Percentiles rank a stretch among this genome's conserved stretches.
These are phyloP conservation scores for Haematococcus lacustris DNA, from an alignment of 139 green algal species.

Conservation along the genomic window DNA sequence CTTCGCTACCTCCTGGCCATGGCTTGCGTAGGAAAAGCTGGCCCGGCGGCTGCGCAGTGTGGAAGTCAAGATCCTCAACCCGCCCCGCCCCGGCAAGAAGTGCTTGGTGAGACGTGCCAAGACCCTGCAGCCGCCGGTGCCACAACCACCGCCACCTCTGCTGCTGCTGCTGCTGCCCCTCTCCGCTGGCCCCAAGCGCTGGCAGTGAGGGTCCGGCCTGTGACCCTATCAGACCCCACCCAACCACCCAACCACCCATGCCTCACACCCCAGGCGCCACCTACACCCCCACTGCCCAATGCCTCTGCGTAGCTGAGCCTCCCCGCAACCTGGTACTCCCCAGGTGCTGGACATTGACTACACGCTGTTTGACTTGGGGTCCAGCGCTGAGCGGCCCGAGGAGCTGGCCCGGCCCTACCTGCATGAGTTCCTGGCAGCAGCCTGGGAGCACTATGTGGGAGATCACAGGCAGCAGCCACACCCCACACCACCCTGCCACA, in stretches of 20 bases:
- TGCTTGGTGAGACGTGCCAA: slow-evolving; percentile 75
- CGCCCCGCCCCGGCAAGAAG: slow-evolving; percentile 80
- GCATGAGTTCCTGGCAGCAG: slow-evolving; percentile 81
- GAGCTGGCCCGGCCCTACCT: slow-evolving; percentile 78
- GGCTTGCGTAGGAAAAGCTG: slow-evolving; percentile 63
- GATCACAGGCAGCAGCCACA: too few species aligned
- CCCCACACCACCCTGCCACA: too few species aligned
- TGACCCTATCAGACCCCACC: too few species aligned
- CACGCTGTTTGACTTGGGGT: slow-evolving; percentile 90
- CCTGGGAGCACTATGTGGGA: slow-evolving; percentile 54
- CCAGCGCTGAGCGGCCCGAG: slow-evolving; percentile 68
- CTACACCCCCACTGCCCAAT: too few species aligned
- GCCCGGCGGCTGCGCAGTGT: slow-evolving; percentile 38
- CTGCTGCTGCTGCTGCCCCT: neutral
- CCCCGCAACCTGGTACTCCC: neutral
- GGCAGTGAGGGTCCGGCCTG: too few species aligned
- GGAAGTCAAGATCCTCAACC: slow-evolving; percentile 65
- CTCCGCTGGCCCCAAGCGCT: neutral
- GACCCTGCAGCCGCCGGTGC: too few species aligned
- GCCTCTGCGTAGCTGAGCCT: too few species aligned
- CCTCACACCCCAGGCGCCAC: too few species aligned
- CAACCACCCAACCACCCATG: too few species aligned
- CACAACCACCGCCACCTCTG: too few species aligned
- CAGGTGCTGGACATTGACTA: slow-evolving; percentile 94
- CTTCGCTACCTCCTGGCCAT: too few species aligned